Evolutionary conservation across 1,284 basidiomycete genomes (phyloP), one percentile per base, ranked within the genome.

Genomic region (Amylostereum areolatum): DNA sequence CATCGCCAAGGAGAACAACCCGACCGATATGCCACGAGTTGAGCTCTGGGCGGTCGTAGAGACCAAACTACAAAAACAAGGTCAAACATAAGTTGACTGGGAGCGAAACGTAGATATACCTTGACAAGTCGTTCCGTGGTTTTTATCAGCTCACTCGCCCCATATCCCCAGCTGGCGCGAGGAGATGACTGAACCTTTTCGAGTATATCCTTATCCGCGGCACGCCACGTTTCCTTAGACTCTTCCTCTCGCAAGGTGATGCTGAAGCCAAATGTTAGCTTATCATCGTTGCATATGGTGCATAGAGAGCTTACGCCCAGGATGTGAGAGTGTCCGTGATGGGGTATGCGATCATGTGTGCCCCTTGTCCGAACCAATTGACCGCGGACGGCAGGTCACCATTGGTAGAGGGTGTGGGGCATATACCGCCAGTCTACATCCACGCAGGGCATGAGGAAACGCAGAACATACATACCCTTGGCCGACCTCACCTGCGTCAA

Each of bases 31-130:
- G 68, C 74, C 74, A 77, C 3, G 65, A 63, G 37, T 60, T 55
- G 28, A 75, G 57, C 47, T 72, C 66, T 3, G 71, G 71, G 11
- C 74, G 67, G 51, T 75, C 74, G 51, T 75, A 75, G 30, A 77
- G 53, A 5, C 74, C 74, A 46, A 67, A 75, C 73, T 76, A 29
- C 8, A 46, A 6, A 7, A 6, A 12, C 8, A 2, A 36, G 10
- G 33, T 11, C 7, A 45, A 11, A n/a, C 25, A 47, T 42, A 24
- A 28, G 18, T 5, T 18, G 8, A 45, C 11, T 3, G 1, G 25
- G 6, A 11, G 28, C 37, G 25, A 33, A 35, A 50, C 27, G 18
- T 4, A 12, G 11, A 34, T 57, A 12, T 29, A 74, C 74, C 62
- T 74, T 75, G 41, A 69, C 59, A 29, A 75, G 59, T 25, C 60